These are phyloP conservation scores for Gloeopeniophorella convolvens DNA, from an alignment of 768 basidiomycete genomes.

Conservation along the genomic window DNA sequence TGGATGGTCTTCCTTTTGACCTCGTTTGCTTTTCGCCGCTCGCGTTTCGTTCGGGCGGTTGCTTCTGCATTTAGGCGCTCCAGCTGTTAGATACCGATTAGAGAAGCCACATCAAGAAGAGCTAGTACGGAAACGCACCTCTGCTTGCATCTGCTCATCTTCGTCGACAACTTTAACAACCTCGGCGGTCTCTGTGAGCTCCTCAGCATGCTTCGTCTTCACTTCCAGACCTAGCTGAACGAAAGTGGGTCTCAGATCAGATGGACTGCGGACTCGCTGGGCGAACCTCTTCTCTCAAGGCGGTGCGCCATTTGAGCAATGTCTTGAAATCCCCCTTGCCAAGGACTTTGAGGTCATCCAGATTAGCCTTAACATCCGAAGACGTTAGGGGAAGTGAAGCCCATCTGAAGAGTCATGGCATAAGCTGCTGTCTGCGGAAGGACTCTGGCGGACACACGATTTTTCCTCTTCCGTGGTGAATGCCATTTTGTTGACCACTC, in stretches of 20 bases:
- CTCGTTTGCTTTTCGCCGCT: slow-evolving; percentile 83
- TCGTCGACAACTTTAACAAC: slow-evolving; percentile 70
- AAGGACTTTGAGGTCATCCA: slow-evolving; percentile 89
- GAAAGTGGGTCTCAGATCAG: not conserved
- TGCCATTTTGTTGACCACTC: slow-evolving; percentile 67
- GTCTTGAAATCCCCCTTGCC: slow-evolving; percentile 97
- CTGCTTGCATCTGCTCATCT: slow-evolving; percentile 83
- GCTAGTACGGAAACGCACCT: slow-evolving; percentile 46
- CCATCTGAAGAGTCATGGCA: slow-evolving; percentile 47
- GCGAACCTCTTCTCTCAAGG: slow-evolving; percentile 82
- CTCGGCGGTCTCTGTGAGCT: slow-evolving; percentile 66
- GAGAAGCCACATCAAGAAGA: slow-evolving; percentile 12
- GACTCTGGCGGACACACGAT: slow-evolving; percentile 40
- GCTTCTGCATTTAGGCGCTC: slow-evolving; percentile 77
- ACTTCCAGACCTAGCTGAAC: slow-evolving; percentile 75
- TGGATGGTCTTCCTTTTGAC: slow-evolving; percentile 81
- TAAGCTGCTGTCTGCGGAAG: slow-evolving; percentile 6
- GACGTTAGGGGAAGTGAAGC: slow-evolving; percentile 64
- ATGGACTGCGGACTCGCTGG: slow-evolving; percentile 6
- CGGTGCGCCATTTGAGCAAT: slow-evolving; percentile 84
- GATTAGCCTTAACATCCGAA: slow-evolving; percentile 73
- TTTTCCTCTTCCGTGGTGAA: slow-evolving; percentile 84
- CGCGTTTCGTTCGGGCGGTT: slow-evolving; percentile 65
- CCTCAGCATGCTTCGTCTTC: slow-evolving; percentile 66
- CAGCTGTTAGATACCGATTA: slow-evolving; percentile 43